Conservation (phyloP, 768 basidiomycete genomes). For the Mycena belliarum region DNA sequence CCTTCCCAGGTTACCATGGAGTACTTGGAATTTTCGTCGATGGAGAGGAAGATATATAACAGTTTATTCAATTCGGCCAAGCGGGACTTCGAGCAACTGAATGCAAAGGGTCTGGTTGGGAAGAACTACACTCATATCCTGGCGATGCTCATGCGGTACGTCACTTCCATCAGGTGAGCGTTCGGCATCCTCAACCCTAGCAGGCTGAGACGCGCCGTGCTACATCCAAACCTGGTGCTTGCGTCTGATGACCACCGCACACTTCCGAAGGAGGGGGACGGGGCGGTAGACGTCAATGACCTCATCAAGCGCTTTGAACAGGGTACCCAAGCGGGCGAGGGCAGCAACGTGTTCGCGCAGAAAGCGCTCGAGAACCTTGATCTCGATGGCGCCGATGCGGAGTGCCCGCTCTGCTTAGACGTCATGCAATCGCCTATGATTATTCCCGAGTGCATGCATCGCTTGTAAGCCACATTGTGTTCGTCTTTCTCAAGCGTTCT, state of each 20-base stretch:
- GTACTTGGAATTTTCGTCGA: slow-evolving; percentile 73
- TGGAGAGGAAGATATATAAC: slow-evolving; percentile 88
- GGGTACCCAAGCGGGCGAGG: slow-evolving; percentile 29
- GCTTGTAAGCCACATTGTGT: slow-evolving; percentile 49
- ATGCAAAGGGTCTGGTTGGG: slow-evolving; percentile 73
- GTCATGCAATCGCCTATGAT: slow-evolving; percentile 70
- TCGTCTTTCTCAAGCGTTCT: background rate
- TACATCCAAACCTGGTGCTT: slow-evolving; percentile 85
- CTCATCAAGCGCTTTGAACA: slow-evolving; percentile 56
- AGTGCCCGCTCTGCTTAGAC: slow-evolving; percentile 85
- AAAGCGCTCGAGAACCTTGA: slow-evolving; percentile 65
- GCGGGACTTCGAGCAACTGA: slow-evolving; percentile 75
- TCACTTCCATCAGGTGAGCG: slow-evolving; percentile 2
- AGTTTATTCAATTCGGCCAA: slow-evolving; percentile 82
- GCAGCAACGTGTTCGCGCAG: slow-evolving; percentile 53
- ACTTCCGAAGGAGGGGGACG: slow-evolving; percentile 39
- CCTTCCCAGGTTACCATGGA: slow-evolving; percentile 61
- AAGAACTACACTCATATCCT: slow-evolving; percentile 88
- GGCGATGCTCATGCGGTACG: slow-evolving; percentile 92
- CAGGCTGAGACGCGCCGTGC: slow-evolving; percentile 87
- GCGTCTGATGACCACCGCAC: slow-evolving; percentile 46
- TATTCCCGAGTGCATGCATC: slow-evolving; percentile 76
- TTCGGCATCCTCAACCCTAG: slow-evolving; percentile 4
- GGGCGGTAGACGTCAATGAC: slow-evolving; percentile 54
- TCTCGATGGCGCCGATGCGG: slow-evolving; percentile 49